phyloP scores from a whole-genome alignment of 2,329 filamentous ascomycete genomes.

The Venturiaceae sp. region DNA sequence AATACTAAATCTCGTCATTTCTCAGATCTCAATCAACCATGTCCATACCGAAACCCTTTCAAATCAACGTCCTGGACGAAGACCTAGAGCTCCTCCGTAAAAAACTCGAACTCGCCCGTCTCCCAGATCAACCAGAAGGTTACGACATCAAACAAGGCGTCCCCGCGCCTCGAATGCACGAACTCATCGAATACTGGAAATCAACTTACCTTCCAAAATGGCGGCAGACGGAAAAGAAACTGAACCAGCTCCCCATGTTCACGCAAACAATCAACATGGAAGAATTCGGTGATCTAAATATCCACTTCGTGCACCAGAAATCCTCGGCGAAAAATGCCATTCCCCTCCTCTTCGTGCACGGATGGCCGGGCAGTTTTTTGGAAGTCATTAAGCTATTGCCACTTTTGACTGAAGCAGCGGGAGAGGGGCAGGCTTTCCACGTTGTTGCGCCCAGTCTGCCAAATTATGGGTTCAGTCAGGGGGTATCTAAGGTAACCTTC shows the following conservation, averaged over 20 bases:
- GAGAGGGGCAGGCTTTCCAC: slow-evolving; percentile 33
- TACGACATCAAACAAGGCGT: slow-evolving; percentile 45
- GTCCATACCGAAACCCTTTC: slow-evolving; percentile 25
- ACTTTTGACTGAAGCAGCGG: slow-evolving; percentile 22
- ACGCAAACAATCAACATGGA: slow-evolving; percentile 42
- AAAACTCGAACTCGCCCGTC: slow-evolving; percentile 44
- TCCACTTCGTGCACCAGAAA: slow-evolving; percentile 56
- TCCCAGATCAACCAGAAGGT: slow-evolving; percentile 43
- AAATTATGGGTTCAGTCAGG: slow-evolving; percentile 45
- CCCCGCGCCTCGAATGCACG: slow-evolving; percentile 49
- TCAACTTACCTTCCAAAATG: slow-evolving; percentile 43
- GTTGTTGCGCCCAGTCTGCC: slow-evolving; percentile 45
- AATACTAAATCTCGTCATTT: too few species aligned
- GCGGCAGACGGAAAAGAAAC: slow-evolving; percentile 45
- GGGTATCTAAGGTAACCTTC: slow-evolving; percentile 37
- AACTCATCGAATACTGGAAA: slow-evolving; percentile 48
- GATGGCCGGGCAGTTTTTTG: slow-evolving; percentile 60
- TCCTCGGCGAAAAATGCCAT: slow-evolving; percentile 44
- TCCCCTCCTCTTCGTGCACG: slow-evolving; percentile 59
- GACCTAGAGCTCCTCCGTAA: slow-evolving; percentile 42
- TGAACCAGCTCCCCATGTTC: slow-evolving; percentile 47
- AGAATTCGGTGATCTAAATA: slow-evolving; percentile 48
- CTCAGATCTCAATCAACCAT: too few species aligned
- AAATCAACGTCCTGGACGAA: slow-evolving; percentile 40
- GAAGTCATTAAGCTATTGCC: slow-evolving; percentile 55